A percentile compares a stretch with the other conserved stretches of the same genome.
Evolutionary conservation across 352 stramenopile genomes (phyloP).

Genomic region (Aphanomyces cochlioides): DNA sequence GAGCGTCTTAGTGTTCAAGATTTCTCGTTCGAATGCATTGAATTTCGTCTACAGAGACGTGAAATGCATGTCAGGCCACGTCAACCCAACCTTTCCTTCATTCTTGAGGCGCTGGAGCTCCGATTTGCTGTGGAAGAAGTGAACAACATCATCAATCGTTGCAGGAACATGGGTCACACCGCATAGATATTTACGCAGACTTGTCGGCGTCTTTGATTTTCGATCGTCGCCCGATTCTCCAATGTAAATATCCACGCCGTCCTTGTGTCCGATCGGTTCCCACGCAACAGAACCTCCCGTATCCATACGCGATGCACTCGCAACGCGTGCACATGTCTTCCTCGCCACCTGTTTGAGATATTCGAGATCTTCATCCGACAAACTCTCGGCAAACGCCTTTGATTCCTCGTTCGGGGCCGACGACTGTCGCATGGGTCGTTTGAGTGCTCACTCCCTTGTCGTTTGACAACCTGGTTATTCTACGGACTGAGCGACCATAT

Average conservation of each 20-base stretch:
- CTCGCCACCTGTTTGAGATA: constrained; percentile 27
- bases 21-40: constrained; percentile 26
- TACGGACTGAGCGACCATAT: neutral
- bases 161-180: constrained; percentile 22
- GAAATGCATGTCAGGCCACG: neutral
- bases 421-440: neutral
- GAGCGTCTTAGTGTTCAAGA: constrained; percentile 26
- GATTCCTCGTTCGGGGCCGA: constrained; percentile 2
- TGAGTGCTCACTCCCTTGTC: neutral
- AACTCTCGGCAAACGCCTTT: constrained; percentile 16
- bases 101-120: constrained; percentile 16
- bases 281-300: constrained; percentile 1
- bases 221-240: neutral
- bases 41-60: constrained; percentile 3
- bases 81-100: neutral
- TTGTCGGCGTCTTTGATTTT: neutral
- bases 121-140: constrained; percentile 27
- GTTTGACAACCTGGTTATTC: no score
- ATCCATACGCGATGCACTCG: constrained; percentile 27
- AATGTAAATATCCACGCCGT: constrained; percentile 27
- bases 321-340: constrained; percentile 28
- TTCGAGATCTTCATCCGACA: constrained; percentile 25
- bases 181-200: constrained; percentile 22
- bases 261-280: constrained; percentile 26
- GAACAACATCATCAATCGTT: constrained; percentile 17